Evolutionary conservation across 2,329 filamentous ascomycete genomes (phyloP).

Genomic region (Teratosphaeria epicoccoides): DNA sequence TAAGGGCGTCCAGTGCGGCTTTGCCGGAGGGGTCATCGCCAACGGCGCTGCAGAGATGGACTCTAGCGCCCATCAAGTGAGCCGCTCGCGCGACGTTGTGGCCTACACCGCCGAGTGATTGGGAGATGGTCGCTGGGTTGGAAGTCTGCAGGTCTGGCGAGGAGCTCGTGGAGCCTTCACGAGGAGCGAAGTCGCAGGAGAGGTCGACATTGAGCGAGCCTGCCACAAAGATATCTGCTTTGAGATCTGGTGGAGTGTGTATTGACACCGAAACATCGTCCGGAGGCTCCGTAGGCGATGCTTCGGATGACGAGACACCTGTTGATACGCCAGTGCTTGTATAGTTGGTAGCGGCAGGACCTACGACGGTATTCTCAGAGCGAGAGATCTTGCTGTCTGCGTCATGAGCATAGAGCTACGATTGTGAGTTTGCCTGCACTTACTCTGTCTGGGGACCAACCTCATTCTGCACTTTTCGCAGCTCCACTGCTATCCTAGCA

Average conservation of each 20-base stretch:
- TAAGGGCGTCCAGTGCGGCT: constrained; percentile 57
- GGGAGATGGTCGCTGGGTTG: constrained; percentile 69
- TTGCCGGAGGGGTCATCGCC: constrained; percentile 70
- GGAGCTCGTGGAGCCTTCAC: constrained; percentile 29
- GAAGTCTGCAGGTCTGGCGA: constrained; percentile 60
- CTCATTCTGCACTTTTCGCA: constrained; percentile 43
- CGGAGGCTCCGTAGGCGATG: not conserved
- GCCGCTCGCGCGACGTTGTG: constrained; percentile 83
- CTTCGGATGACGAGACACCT: constrained; percentile 8
- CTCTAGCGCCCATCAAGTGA: constrained; percentile 54
- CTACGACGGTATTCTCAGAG: constrained; percentile 4
- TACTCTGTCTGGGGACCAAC: constrained; percentile 2
- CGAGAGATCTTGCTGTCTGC: constrained; percentile 3
- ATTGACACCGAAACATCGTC: not conserved
- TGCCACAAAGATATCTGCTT: constrained; percentile 66
- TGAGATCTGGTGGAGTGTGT: not conserved
- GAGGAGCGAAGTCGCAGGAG: constrained; percentile 63
- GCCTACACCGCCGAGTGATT: constrained; percentile 82
- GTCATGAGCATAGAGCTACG: constrained; percentile 1
- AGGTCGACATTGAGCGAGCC: constrained; percentile 85
- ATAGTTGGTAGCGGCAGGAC: constrained; percentile 8
- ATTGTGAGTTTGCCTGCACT: not conserved
- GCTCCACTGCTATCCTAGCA: constrained; percentile 53
- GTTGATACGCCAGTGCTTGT: constrained; percentile 15
- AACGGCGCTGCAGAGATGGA: constrained; percentile 69